Evolutionary conservation across 176 grass and related monocot species (phyloP), one percentile per base, ranked within the genome.

Genomic region (Echinochloa phyllopogon): DNA sequence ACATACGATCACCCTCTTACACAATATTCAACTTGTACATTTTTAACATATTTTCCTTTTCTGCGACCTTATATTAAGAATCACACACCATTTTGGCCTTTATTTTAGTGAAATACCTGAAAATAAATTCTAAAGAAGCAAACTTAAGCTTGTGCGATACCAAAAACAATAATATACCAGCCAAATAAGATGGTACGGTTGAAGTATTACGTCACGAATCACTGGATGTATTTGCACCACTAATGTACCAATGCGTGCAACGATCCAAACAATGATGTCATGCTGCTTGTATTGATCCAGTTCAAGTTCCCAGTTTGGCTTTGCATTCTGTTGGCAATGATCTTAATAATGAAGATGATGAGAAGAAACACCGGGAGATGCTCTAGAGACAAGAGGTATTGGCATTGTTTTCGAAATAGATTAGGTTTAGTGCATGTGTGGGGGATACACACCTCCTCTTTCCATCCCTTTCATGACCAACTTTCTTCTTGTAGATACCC

Each of bases 391-490:
- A 85, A 76, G 70, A 51, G 33, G 51, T 76, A 52, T 69, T 85
- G 69, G 60, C 69, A 25, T 48, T 51, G 61, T 52, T 81, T 76
- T 85, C 45, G 14, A 47, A 58, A 85, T 75, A 50, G 37, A 84
- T 78, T 59, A 59, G 27, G 68, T 37, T 72, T 16, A 72, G 64
- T 76, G 63, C n/a, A 83, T 61, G 8, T 50, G 53, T 63, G 58
- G 25, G 70, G 56, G 20, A 69, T 60, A 69, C 50, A 45, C 55
- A 37, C 23, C 45, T 59, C 60, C 59, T 75, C 50, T 9, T 37
- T 9, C 60, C 16, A 63, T 85, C 69, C n/a, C 77, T 89, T 75
- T 85, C 69, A 75, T 51, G 77, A 67, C 82, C 82, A 80, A 56
- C 76, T 85, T 89, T 89, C 76, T 60, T 65, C 41, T 47, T 69